Conservation (phyloP, 2,329 filamentous ascomycete species). For the Aspergillus jensenii region DNA sequence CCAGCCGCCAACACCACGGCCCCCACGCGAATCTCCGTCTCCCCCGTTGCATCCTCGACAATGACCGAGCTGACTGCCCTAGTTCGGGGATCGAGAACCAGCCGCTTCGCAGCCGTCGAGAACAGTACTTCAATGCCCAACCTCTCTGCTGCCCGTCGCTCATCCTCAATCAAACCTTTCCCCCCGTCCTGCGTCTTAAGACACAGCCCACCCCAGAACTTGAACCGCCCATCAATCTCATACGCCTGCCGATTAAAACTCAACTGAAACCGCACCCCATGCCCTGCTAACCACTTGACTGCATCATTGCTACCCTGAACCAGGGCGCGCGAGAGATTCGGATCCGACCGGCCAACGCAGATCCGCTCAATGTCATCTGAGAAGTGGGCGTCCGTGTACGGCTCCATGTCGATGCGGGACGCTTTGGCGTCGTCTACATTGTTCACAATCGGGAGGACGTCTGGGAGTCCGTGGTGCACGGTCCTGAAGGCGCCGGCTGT, state of each 20-base stretch:
- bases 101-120: constrained; percentile 43
- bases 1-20: constrained; percentile 49
- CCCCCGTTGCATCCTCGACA: constrained; percentile 15
- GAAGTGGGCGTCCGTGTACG: constrained; percentile 59
- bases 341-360: constrained; percentile 56
- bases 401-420: constrained; percentile 55
- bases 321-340: constrained; percentile 48
- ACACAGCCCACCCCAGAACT: constrained; percentile 68
- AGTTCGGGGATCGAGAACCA: constrained; percentile 20
- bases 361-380: constrained; percentile 56
- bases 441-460: constrained; percentile 62
- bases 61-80: constrained; percentile 22
- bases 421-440: constrained; percentile 53
- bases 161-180: constrained; percentile 57
- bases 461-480: constrained; percentile 54
- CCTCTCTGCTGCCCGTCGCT: constrained; percentile 44
- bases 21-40: constrained; percentile 17
- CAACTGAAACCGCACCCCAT: constrained; percentile 59
- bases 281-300: constrained; percentile 56
- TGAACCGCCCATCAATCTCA: constrained; percentile 58
- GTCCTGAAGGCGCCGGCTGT: constrained; percentile 65
- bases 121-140: constrained; percentile 49
- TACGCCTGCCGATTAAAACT: constrained; percentile 68
- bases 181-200: constrained; percentile 61
- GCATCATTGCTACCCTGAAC: constrained; percentile 53